A percentile compares a stretch with the other conserved stretches of the same genome.
Conservation (phyloP, 345 rosid species). For the Citrus sp. region DNA sequence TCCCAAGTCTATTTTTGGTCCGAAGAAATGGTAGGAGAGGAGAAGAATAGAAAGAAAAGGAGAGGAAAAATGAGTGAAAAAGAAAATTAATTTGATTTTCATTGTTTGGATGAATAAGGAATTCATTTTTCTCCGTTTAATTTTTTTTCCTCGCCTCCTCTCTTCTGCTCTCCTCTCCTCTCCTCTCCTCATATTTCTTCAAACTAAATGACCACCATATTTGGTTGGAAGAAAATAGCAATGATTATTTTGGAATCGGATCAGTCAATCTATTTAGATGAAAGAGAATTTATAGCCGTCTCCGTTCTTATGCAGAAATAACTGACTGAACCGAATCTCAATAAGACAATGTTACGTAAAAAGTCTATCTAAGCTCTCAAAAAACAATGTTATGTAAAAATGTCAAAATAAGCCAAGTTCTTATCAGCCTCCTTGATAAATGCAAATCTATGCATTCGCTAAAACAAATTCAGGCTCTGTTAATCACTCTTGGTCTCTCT, state of each 20-base stretch:
- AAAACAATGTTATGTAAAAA: background rate
- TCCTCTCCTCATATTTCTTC: too few species aligned
- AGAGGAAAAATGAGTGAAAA: too few species aligned
- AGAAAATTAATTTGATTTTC: too few species aligned
- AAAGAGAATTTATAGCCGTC: background rate
- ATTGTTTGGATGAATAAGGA: too few species aligned
- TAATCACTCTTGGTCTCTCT: conserved; percentile 49
- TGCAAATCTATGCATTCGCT: conserved; percentile 54
- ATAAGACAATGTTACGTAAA: background rate
- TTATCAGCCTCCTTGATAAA: conserved; percentile 35
- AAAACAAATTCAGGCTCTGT: conserved; percentile 54
- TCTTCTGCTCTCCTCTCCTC: too few species aligned
- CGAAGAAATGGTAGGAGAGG: too few species aligned
- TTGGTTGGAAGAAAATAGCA: background rate
- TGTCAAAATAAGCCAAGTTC: background rate
- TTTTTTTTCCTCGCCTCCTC: too few species aligned
- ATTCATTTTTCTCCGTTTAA: too few species aligned
- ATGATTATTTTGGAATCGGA: background rate
- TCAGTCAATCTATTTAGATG: background rate
- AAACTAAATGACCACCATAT: too few species aligned
- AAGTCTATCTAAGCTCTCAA: background rate
- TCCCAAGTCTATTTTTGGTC: too few species aligned
- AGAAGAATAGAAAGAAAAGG: too few species aligned
- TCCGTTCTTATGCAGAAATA: too few species aligned
- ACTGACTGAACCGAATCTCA: background rate